These are phyloP conservation scores for Trichoderma semiorbis DNA, from an alignment of 2,329 filamentous ascomycete species.

Conservation along the genomic window DNA sequence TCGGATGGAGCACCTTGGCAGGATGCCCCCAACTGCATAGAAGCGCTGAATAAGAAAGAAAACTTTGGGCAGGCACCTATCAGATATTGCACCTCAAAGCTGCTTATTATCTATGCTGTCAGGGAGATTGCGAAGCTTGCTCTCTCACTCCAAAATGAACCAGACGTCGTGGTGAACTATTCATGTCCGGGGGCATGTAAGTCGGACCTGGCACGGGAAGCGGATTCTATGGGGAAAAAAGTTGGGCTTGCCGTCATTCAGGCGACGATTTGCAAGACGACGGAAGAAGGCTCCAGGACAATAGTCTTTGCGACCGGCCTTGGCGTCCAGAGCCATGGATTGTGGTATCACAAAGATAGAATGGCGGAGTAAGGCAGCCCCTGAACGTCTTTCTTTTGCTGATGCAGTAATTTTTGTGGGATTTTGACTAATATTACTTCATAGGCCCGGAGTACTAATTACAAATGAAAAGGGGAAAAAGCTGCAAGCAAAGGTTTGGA, in stretches of 20 bases:
- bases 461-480: not conserved
- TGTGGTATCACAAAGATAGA: not conserved
- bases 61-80: not conserved
- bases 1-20: constrained; percentile 7
- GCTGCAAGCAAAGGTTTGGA: constrained; percentile 3
- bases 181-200: not conserved
- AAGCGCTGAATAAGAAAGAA: not conserved
- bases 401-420: not conserved
- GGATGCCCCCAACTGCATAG: not conserved
- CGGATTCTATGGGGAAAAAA: not conserved
- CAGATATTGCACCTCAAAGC: not conserved
- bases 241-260: not conserved
- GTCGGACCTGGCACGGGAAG: not conserved
- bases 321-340: not conserved
- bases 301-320: not conserved
- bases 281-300: not conserved
- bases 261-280: constrained; percentile 2
- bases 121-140: not conserved
- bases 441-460: not conserved
- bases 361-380: constrained; percentile 1
- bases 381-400: not conserved
- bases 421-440: not conserved
- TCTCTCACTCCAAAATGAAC: not conserved
- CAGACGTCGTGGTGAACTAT: not conserved
- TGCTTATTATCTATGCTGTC: not conserved